phyloP scores from a whole-genome alignment of 2,329 filamentous ascomycete species.

The Fusarium mexicanum region DNA sequence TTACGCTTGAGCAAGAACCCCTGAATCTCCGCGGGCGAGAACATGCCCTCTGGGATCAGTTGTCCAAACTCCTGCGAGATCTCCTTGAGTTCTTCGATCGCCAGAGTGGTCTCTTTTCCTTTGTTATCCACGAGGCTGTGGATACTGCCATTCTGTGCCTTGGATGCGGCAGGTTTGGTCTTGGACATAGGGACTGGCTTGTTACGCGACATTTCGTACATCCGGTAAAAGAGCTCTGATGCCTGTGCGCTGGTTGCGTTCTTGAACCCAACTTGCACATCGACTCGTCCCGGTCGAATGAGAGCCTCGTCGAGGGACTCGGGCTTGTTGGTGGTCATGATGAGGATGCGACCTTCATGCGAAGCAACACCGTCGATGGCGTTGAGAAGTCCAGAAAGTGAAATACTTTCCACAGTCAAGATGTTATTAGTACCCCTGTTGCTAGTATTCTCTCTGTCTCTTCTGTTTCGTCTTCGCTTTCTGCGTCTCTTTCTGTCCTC shows the following conservation, averaged over 20 bases:
- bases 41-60: slow-evolving; percentile 61
- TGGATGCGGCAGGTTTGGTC: not conserved
- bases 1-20: slow-evolving; percentile 72
- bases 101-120: slow-evolving; percentile 40
- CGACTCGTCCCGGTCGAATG: slow-evolving; percentile 77
- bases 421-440: slow-evolving; percentile 39
- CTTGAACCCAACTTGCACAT: slow-evolving; percentile 73
- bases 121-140: slow-evolving; percentile 5
- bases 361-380: slow-evolving; percentile 84
- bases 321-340: slow-evolving; percentile 85
- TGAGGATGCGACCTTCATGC: slow-evolving; percentile 80
- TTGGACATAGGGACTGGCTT: slow-evolving; percentile 20
- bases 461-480: slow-evolving; percentile 30
- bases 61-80: slow-evolving; percentile 62
- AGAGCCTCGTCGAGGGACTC: slow-evolving; percentile 78
- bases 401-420: slow-evolving; percentile 61
- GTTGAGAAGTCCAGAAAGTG: slow-evolving; percentile 82
- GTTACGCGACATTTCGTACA: slow-evolving; percentile 61
- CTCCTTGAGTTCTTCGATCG: slow-evolving; percentile 52
- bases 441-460: slow-evolving; percentile 23
- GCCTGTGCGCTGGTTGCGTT: slow-evolving; percentile 67
- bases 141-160: slow-evolving; percentile 13
- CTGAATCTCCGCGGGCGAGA: slow-evolving; percentile 71
- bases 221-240: slow-evolving; percentile 66
- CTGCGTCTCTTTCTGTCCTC: slow-evolving; percentile 34